These are phyloP conservation scores for Scenedesmus sp. DNA, from an alignment of 163 green algal genomes.

Conservation along the genomic window DNA sequence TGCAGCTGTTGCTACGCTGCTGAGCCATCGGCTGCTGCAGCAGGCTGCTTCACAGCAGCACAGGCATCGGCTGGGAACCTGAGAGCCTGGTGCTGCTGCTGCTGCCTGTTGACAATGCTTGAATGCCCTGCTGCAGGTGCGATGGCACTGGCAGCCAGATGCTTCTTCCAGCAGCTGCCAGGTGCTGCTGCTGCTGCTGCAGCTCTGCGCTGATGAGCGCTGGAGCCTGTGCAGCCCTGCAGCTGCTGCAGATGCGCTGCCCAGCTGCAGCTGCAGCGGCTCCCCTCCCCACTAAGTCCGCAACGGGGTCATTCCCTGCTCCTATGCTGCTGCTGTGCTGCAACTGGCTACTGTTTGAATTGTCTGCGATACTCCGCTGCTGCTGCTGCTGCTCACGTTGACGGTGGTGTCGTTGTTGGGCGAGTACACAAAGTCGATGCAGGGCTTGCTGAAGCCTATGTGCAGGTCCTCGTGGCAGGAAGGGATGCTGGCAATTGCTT, in stretches of 20 bases:
- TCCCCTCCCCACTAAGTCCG: no score
- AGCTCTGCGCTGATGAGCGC: not conserved
- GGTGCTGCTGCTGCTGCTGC: not conserved
- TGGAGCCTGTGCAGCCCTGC: not conserved
- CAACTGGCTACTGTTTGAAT: not conserved
- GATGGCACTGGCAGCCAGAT: not conserved
- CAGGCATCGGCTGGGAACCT: not conserved
- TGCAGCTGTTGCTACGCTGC: not conserved
- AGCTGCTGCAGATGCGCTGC: not conserved
- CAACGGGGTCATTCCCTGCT: no score
- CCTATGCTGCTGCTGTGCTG: not conserved
- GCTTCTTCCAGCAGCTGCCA: not conserved
- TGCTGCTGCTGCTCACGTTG: slow-evolving; percentile 54
- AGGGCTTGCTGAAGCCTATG: slow-evolving; percentile 22
- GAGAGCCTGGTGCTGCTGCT: not conserved
- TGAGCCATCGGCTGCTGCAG: not conserved
- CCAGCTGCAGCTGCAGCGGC: no score
- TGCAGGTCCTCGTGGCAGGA: slow-evolving; percentile 64
- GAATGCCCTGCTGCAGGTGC: no score
- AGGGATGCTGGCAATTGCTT: slow-evolving; percentile 48
- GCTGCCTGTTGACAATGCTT: not conserved
- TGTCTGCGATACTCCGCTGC: not conserved
- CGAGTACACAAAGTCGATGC: slow-evolving; percentile 55
- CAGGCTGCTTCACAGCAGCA: not conserved
- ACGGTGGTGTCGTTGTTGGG: slow-evolving; percentile 54